These are phyloP conservation scores for Akebia trifoliata DNA, from an alignment of 164 flowering plant genomes.

Conservation along the genomic window DNA sequence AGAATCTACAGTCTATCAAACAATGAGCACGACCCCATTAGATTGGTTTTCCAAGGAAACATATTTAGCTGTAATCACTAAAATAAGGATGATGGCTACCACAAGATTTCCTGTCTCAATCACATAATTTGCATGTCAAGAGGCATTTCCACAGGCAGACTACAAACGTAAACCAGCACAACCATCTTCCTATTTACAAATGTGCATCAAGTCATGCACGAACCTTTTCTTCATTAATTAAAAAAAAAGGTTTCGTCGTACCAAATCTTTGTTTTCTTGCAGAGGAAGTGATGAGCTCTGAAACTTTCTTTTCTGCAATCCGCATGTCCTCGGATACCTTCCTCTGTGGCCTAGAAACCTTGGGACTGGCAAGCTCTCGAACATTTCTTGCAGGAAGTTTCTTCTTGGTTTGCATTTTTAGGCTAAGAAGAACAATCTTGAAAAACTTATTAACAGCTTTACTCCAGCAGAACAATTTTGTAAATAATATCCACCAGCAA, in stretches of 20 bases:
- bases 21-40: not conserved
- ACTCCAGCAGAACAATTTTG: not conserved
- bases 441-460: constrained; percentile 4
- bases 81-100: not conserved
- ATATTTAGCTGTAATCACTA: not conserved
- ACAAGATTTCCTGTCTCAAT: not conserved
- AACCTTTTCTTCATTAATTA: not conserved
- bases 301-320: constrained; percentile 44
- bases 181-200: too few species aligned
- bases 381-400: constrained; percentile 40
- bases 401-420: constrained; percentile 71
- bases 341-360: constrained; percentile 50
- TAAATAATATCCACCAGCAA: not conserved
- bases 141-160: too few species aligned
- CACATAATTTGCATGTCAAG: too few species aligned
- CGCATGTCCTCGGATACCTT: constrained; percentile 46
- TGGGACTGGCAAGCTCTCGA: constrained; percentile 46
- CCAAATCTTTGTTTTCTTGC: constrained; percentile 57
- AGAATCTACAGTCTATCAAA: not conserved
- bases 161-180: too few species aligned
- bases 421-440: constrained; percentile 8
- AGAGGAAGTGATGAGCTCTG: constrained; percentile 75
- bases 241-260: constrained; percentile 18
- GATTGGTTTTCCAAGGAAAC: not conserved
- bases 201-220: too few species aligned